Base-by-base conservation (phyloP, 805 yeast genomes). In the Wickerhamiella dianesei region DNA sequence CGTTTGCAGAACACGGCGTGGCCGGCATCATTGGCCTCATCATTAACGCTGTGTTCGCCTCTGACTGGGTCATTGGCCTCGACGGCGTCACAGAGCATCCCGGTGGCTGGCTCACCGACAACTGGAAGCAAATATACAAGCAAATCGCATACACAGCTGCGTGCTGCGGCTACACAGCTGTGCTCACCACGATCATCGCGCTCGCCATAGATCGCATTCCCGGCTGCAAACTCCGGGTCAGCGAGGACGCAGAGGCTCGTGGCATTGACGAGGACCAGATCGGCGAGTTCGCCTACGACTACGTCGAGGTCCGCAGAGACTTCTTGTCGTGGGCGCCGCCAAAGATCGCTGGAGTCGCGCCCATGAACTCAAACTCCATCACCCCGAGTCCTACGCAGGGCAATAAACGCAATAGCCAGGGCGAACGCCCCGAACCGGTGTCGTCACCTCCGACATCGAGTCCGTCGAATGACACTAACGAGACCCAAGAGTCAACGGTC, bases 201-300 rank as follows among this genome's bases (percentile, higher is more conserved):
- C 74, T 76, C 54, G 78, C 76, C 39, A 71, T 87, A 45, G 71
- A 89, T 65, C 73, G 71, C 52, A 80, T 86, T 25, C 98, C 97
- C 4, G 88, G 87, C 14, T 73, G 85, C 57, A 72, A 79, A 44
- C 69, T 92, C 58, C 75, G 96, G 60, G 86, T 86, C 3, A 72
- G 77, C 51, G 94, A 83, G 63, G 79, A 80, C 32, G 95, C 81
- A 19, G 98, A 89, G 64, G 84, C 80, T 53, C 70, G 71, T 29
- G 98, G 98, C 48, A 75, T 88, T 68, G 98, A 89, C 64, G 96
- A 88, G 64, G 95, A 86, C 66, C 96, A 89, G 67, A 84, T 89
- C 56, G 98, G 97, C 44, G 98, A 89, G 66, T 89, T 88, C 66
- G 97, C 97, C n/a, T 89, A 89, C 64, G 97, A 89, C 65, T 89